Evolutionary conservation across 2,329 filamentous ascomycete genomes (phyloP).

Genomic region (Grosmannia penicillata): DNA sequence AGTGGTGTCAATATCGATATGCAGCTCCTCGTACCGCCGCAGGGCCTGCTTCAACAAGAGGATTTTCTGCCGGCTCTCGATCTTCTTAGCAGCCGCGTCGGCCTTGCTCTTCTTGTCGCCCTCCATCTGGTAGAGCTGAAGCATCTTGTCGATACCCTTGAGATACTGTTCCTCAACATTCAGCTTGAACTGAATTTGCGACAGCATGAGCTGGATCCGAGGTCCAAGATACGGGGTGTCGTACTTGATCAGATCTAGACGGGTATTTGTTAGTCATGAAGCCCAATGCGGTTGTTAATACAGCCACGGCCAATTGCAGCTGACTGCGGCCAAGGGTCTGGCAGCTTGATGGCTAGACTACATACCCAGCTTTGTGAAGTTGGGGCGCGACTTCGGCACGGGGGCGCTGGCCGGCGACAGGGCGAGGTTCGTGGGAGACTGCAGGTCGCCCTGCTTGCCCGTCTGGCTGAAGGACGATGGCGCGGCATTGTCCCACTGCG

Average conservation of each 20-base stretch:
- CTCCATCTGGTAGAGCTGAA: slow-evolving; percentile 92
- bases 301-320: not conserved
- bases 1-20: slow-evolving; percentile 75
- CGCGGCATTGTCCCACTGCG: slow-evolving; percentile 35
- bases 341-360: too few relatives aligned
- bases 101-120: slow-evolving; percentile 90
- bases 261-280: too few relatives aligned
- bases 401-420: slow-evolving; percentile 2
- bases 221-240: slow-evolving; percentile 91
- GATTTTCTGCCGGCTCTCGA: slow-evolving; percentile 97
- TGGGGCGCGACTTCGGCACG: slow-evolving; percentile 62
- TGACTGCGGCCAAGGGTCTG: not conserved
- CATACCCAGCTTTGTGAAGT: slow-evolving; percentile 92
- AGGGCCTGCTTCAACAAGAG: slow-evolving; percentile 88
- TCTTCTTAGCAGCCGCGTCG: slow-evolving; percentile 75
- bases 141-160: slow-evolving; percentile 98
- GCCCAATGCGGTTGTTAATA: too few relatives aligned
- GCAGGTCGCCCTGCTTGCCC: slow-evolving; percentile 46
- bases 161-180: slow-evolving; percentile 99
- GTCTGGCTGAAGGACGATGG: slow-evolving; percentile 42
- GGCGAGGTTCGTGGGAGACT: slow-evolving; percentile 1
- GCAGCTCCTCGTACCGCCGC: slow-evolving; percentile 92
- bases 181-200: slow-evolving; percentile 95
- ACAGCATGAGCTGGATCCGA: slow-evolving; percentile 97
- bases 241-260: slow-evolving; percentile 91